Evolutionary conservation across 2,329 filamentous ascomycete genomes (phyloP), one percentile per base, ranked within the genome.

Genomic region (Neofusicoccum umdonicola): DNA sequence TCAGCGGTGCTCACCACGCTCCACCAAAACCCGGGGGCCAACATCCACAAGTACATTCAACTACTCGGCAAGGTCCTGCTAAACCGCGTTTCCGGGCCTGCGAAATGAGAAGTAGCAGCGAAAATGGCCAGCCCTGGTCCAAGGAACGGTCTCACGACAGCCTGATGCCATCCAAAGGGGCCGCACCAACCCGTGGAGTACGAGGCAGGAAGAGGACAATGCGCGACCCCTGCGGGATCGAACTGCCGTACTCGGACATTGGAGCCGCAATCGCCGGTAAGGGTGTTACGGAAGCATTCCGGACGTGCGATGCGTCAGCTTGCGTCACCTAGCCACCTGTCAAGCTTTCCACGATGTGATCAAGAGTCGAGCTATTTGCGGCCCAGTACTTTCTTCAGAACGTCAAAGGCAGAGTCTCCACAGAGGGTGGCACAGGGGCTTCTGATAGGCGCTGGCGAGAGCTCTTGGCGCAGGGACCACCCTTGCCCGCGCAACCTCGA

Each of bases 401-500:
- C 15, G 6, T 34, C 11, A 5, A n/a, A 51, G 22, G 27, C 12
- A 13, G 27, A 1, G 13, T 42, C 52, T 42, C 37, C 37, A 37
- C 35, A 31, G 13, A n/a, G 4, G 37, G 52, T 13, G 7, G 2
- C 5, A 13, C 45, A 9, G 22, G 2, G 45, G 22, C 45, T 31
- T 7, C 1, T 42, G 52, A 37, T 41, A 15, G 35, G 52, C 31
- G 19, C 34, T 42, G 35, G 37, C 5, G 22, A 42, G 37, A 45
- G n/a, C 3, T 12, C 17, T 60, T 45, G 42, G 41, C 39, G 56
- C 56, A 35, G 56, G 56, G 56, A 19, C 42, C 56, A 45, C 42
- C 56, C 56, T 17, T 47, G 56, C 50, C 41, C 9, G 37, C 41
- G 12, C 39, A 13, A 45, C 42, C 39, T 63, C 61, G 61, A 63